Base-by-base conservation (phyloP, 345 rosid genomes). In the Ricinus communis region DNA sequence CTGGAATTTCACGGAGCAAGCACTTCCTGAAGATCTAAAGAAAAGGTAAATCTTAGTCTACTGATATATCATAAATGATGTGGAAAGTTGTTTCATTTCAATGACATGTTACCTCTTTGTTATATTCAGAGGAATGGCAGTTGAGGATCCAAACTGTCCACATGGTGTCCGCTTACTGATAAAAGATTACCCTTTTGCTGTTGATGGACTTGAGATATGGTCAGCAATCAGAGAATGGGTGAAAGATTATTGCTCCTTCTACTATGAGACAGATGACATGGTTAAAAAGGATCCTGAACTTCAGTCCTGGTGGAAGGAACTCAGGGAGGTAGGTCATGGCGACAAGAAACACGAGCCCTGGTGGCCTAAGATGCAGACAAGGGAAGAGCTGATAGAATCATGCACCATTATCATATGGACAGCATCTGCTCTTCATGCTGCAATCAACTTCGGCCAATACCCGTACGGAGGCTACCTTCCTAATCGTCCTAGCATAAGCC, bases 171-270 rank as follows among this genome's bases (percentile, higher is more conserved):
- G 70, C 27, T 62, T 80, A 6, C 28, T 77, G 66, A 76, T 80
- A 8, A 60, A 80, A 51, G 87, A 77, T 57, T 84, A 77, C 60
- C 85, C 85, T 0, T 84, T 62, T n/a, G 85, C 87, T 8, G 87
- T 80, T 5, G 87, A 84, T 40, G 87, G 87, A 27, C 82, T 84
- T 4, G 73, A 84, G 58, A 80, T 84, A 51, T 84, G 87, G 85
- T 77, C 74, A 0, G 85, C 84, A 18, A 84, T 84, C 61, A 68
- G 69, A 73, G 73, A 65, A 14, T 82, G 87, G 87, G 87, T 82
- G 5, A 57, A 57, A 27, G 76, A 82, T 25, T 84, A 82, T 53
- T 79, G 82, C 75, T 70, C 63, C 18, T 67, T 77, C 75, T 84
- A 84, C 50, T 84, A 82, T 67, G 51, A 69, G n/a, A 67, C 57